phyloP scores from a whole-genome alignment of 2,329 filamentous ascomycete species.

The Xylaria sp. region DNA sequence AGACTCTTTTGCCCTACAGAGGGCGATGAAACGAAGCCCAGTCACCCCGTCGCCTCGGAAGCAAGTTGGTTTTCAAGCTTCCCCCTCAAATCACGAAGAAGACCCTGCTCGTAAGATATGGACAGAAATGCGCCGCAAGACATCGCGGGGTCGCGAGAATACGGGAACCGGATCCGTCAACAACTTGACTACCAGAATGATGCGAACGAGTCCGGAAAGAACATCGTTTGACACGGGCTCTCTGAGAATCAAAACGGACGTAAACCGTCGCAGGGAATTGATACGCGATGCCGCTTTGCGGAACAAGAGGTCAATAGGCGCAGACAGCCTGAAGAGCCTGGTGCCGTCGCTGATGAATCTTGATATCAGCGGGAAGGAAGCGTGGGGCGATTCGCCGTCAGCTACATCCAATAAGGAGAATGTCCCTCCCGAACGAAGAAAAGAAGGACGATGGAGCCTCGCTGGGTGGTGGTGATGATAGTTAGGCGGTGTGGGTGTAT shows the following conservation, averaged over 20 bases:
- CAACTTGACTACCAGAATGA: slow-evolving; percentile 16
- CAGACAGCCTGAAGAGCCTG: slow-evolving; percentile 40
- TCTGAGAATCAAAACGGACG: slow-evolving; percentile 22
- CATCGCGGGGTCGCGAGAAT: slow-evolving; percentile 27
- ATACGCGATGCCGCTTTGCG: slow-evolving; percentile 37
- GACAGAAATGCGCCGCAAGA: slow-evolving; percentile 39
- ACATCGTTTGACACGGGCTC: not conserved
- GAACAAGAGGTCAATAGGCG: slow-evolving; percentile 40
- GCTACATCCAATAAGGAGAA: slow-evolving; percentile 25
- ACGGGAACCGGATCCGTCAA: slow-evolving; percentile 28
- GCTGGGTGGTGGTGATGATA: slow-evolving; percentile 36
- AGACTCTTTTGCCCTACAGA: not conserved
- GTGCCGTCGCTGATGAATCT: slow-evolving; percentile 37
- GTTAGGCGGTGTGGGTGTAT: not conserved
- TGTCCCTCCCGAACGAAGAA: slow-evolving; percentile 22
- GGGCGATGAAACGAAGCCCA: slow-evolving; percentile 9
- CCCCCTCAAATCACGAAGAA: slow-evolving; percentile 26
- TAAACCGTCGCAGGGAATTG: slow-evolving; percentile 31
- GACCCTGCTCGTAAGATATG: slow-evolving; percentile 40
- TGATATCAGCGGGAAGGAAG: slow-evolving; percentile 27
- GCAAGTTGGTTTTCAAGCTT: slow-evolving; percentile 21
- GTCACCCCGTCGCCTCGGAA: slow-evolving; percentile 26
- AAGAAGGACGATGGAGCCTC: slow-evolving; percentile 38
- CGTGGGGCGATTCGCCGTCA: slow-evolving; percentile 14
- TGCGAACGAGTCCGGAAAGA: not conserved